Percentiles rank a stretch among this genome's conserved stretches.
Conservation (phyloP, 2,329 filamentous ascomycete genomes). For the Juglanconis oblonga region DNA sequence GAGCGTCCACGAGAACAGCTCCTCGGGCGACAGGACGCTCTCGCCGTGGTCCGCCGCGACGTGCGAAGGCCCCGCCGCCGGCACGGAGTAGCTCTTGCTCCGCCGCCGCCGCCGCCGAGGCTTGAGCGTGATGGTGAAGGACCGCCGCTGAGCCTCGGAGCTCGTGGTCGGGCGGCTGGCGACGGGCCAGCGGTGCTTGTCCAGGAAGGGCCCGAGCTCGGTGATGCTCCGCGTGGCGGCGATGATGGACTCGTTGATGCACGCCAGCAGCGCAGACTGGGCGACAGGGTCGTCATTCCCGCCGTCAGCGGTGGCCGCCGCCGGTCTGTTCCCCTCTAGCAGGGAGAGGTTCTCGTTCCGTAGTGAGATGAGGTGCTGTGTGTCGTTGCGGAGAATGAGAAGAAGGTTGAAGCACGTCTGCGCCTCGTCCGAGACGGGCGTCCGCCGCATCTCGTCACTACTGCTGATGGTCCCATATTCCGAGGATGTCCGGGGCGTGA, state of each 20-base stretch:
- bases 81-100: not conserved
- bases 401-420: slow-evolving; percentile 17
- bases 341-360: slow-evolving; percentile 12
- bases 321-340: slow-evolving; percentile 1
- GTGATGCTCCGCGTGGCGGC: slow-evolving; percentile 11
- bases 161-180: not conserved
- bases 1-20: slow-evolving; percentile 17
- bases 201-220: slow-evolving; percentile 18
- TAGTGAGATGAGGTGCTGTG: slow-evolving; percentile 16
- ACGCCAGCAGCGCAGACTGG: slow-evolving; percentile 7
- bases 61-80: not conserved
- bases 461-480: slow-evolving; percentile 9
- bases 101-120: not conserved
- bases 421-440: slow-evolving; percentile 12
- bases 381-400: slow-evolving; percentile 15
- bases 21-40: slow-evolving; percentile 1
- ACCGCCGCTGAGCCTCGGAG: not conserved
- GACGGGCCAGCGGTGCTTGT: slow-evolving; percentile 12
- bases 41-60: not conserved
- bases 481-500: slow-evolving; percentile 1
- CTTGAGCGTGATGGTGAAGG: not conserved
- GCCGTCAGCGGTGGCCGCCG: not conserved
- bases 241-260: slow-evolving; percentile 16
- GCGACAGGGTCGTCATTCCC: not conserved
- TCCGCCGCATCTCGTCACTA: not conserved